These are phyloP conservation scores for Fusarium denticulatum DNA, from an alignment of 2,329 filamentous ascomycete species.

Conservation along the genomic window DNA sequence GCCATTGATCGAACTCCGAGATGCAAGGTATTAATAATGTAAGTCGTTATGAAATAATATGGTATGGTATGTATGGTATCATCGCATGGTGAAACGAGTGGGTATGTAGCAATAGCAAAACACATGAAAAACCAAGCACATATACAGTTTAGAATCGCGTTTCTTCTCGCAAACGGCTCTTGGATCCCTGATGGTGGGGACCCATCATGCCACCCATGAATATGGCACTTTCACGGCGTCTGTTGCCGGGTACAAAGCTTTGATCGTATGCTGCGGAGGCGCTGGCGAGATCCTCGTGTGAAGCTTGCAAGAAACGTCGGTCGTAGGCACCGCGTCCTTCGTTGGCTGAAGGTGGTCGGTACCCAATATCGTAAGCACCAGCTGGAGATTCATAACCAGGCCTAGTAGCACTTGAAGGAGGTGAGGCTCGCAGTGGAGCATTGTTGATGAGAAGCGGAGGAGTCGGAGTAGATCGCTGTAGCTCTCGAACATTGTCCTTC, in stretches of 20 bases:
- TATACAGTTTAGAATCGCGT: conserved; percentile 55
- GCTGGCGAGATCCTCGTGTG: conserved; percentile 38
- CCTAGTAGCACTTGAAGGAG: conserved; percentile 55
- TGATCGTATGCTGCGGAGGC: conserved; percentile 49
- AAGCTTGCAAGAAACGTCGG: conserved; percentile 48
- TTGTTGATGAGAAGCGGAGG: conserved; percentile 56
- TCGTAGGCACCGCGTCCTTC: conserved; percentile 51
- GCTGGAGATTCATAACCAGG: conserved; percentile 57
- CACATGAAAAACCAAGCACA: conserved; percentile 36
- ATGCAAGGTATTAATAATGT: conserved; percentile 40
- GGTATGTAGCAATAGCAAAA: conserved; percentile 46
- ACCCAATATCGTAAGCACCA: conserved; percentile 55
- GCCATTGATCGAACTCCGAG: conserved; percentile 16
- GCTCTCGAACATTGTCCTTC: conserved; percentile 44
- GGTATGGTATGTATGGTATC: conserved; percentile 40
- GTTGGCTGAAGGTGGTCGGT: conserved; percentile 43
- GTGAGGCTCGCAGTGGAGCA: conserved; percentile 50
- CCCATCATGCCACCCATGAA: conserved; percentile 61
- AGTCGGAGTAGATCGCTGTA: conserved; percentile 57
- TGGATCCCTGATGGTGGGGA: conserved; percentile 61
- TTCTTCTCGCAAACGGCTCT: conserved; percentile 65
- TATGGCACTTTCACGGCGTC: conserved; percentile 69
- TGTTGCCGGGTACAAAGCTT: conserved; percentile 55
- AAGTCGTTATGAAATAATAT: conserved; percentile 37
- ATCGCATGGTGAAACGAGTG: conserved; percentile 46